Evolutionary conservation across 139 green algal genomes (phyloP), one percentile per base, ranked within the genome.

Genomic region (Axilococcus clingmanii): DNA sequence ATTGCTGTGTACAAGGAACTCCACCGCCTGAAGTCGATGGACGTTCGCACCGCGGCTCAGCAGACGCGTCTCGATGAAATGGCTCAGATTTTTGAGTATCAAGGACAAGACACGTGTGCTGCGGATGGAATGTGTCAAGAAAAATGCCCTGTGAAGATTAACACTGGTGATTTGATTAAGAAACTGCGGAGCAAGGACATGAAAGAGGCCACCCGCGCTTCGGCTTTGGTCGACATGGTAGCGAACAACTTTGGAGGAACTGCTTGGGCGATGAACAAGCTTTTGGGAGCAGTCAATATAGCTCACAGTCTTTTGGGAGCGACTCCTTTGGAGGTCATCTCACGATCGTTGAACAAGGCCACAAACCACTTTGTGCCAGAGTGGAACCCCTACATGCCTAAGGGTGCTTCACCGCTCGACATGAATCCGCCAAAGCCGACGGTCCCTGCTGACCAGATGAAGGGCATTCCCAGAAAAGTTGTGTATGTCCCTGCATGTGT

Each of bases 121-220:
- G 57, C 44, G 43, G 86, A 96, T 65, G 86, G 86, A 68, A 94
- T 95, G 84, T 96, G 85, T 73, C 86, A 96, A 75, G 84, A 91
- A 68, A 96, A 96, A 79, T 97, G 89, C 81, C 89, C 89, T 4
- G 89, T 97, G 7, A 94, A 94, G 67, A 97, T 97, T 77, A 97
- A 97, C 82, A 42, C 38, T 15, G 88, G 89, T 19, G 82, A 91
- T 54, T 71, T 96, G 42, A 81, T 96, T 65, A 96, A 96, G 74
- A 25, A 69, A 41, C 65, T 91, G 17, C 66, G 80, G 28, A 55
- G 65, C 11, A 70, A 85, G 48, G 42, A 84, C 16, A 80, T 87
- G 73, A 54, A 63, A n/a, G 45, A 63, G 40, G 50, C 28, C 50
- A 48, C 54, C 16, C 55, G 24, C 7, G 47, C 71, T 20, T 54